Evolutionary conservation across 192 early-diverging fungal species (phyloP).

Genomic region (Coemansia sp.): DNA sequence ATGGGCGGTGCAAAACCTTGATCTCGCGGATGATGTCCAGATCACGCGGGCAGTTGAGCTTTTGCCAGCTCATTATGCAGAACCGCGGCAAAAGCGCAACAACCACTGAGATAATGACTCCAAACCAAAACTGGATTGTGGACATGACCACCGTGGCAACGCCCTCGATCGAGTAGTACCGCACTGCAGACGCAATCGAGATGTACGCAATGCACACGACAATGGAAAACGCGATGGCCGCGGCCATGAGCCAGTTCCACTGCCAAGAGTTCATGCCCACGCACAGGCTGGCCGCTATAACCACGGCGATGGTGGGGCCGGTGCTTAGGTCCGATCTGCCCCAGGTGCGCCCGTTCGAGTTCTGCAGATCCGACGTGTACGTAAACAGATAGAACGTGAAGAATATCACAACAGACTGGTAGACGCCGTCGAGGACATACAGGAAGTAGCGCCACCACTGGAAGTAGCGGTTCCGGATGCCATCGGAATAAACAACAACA

Average conservation of each 20-base stretch:
- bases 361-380: slow-evolving; percentile 53
- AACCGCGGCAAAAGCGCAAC: slow-evolving; percentile 72
- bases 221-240: slow-evolving; percentile 66
- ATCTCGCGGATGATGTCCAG: slow-evolving; percentile 66
- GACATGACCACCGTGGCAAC: slow-evolving; percentile 66
- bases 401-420: slow-evolving; percentile 88
- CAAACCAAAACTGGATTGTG: slow-evolving; percentile 74
- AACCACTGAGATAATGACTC: slow-evolving; percentile 65
- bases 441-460: slow-evolving; percentile 81
- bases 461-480: slow-evolving; percentile 81
- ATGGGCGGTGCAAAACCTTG: slow-evolving; percentile 53
- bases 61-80: slow-evolving; percentile 64
- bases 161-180: slow-evolving; percentile 66
- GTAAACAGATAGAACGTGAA: slow-evolving; percentile 71
- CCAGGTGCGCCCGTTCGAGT: slow-evolving; percentile 56
- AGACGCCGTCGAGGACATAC: slow-evolving; percentile 88
- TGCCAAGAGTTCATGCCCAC: slow-evolving; percentile 75
- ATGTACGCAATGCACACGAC: slow-evolving; percentile 68
- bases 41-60: slow-evolving; percentile 66
- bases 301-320: slow-evolving; percentile 72
- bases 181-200: slow-evolving; percentile 61
- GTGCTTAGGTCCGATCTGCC: slow-evolving; percentile 75
- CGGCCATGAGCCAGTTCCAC: slow-evolving; percentile 81
- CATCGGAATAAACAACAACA: slow-evolving; percentile 75
- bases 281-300: slow-evolving; percentile 80